These are phyloP conservation scores for Neonectria coccinea DNA, from an alignment of 2,329 filamentous ascomycete genomes.

Conservation along the genomic window DNA sequence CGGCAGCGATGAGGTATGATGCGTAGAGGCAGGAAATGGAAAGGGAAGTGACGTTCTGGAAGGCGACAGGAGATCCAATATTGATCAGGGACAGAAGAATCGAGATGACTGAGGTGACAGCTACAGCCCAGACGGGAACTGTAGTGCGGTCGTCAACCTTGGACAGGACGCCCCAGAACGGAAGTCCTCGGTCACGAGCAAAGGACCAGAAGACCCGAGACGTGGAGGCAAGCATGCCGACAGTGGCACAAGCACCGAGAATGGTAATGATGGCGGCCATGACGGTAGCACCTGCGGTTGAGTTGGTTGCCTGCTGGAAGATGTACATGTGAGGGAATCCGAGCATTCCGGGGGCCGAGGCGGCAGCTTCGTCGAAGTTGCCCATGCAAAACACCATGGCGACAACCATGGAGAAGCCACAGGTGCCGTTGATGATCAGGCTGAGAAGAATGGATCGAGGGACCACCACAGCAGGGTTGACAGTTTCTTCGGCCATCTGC, in stretches of 20 bases:
- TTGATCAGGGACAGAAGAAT: slow-evolving; percentile 50
- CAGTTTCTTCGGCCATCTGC: slow-evolving; percentile 60
- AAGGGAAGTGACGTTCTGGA: slow-evolving; percentile 48
- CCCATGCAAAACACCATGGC: slow-evolving; percentile 66
- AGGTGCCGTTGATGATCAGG: slow-evolving; percentile 61
- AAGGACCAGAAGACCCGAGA: slow-evolving; percentile 70
- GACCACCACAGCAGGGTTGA: slow-evolving; percentile 61
- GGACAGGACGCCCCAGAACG: slow-evolving; percentile 46
- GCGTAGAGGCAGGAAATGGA: slow-evolving; percentile 47
- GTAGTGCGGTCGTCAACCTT: slow-evolving; percentile 45
- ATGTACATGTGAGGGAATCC: slow-evolving; percentile 70
- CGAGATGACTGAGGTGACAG: slow-evolving; percentile 43
- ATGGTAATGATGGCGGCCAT: slow-evolving; percentile 64
- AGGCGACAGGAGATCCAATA: slow-evolving; percentile 48
- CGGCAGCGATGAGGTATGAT: slow-evolving; percentile 48
- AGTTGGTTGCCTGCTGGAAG: slow-evolving; percentile 63
- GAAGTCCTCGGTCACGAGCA: slow-evolving; percentile 49
- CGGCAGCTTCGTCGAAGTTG: slow-evolving; percentile 58
- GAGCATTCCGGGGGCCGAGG: slow-evolving; percentile 55
- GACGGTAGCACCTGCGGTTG: slow-evolving; percentile 59
- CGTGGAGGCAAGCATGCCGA: slow-evolving; percentile 67
- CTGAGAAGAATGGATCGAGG: slow-evolving; percentile 63
- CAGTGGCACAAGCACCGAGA: slow-evolving; percentile 60
- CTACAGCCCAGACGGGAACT: slow-evolving; percentile 46
- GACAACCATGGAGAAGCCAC: slow-evolving; percentile 69